Base-by-base conservation (phyloP, 1,284 basidiomycete genomes). In the Boletus hoseneyae region DNA sequence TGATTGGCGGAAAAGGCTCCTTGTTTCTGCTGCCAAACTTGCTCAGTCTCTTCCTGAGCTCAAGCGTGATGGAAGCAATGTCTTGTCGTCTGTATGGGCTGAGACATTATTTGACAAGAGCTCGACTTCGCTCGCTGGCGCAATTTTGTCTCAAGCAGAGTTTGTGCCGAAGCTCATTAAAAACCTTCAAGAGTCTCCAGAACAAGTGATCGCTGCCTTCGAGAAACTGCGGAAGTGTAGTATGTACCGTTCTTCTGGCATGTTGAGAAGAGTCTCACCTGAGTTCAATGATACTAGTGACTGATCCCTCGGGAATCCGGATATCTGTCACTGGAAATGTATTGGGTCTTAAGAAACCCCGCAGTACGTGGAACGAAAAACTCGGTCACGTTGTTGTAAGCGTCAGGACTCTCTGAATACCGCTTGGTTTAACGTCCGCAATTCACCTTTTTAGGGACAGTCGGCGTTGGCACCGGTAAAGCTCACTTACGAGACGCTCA, bases 41-140 rank as follows among this genome's bases (percentile, higher is more conserved):
- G 82, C 90, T 37, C 96, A 98, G 68, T 86, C 86, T 23, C 75
- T 99, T n/a, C 97, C 97, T 0, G 87, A 94, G 62, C 77, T 92
- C 64, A 99, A 98, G 76, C 81, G 97, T 40, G 89, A 93, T 61
- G 97, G 95, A 2, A 82, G 76, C 61, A 85, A 81, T 19, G 87
- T 99, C 11, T 75, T 94, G 38, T 77, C 78, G 23, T 87, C 93
- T 8, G 74, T 94, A 37, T 85, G 81, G 68, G 72, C 82, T 21
- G 79, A 85, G 48, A 62, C 93, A 35, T 67, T 93, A 30, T 91
- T 83, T 60, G 79, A 83, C 54, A 75, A 82, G 48, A 80, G 76
- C 52, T 94, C 92, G 11, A 90, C 92, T 1, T 82, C 83, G 15
- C 80, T 87, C 32, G 80, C 85, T 38, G 82, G 81, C 59, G 80